Conservation (phyloP, 2,329 filamentous ascomycete genomes). For the Neoscytalidium dimidiatum region DNA sequence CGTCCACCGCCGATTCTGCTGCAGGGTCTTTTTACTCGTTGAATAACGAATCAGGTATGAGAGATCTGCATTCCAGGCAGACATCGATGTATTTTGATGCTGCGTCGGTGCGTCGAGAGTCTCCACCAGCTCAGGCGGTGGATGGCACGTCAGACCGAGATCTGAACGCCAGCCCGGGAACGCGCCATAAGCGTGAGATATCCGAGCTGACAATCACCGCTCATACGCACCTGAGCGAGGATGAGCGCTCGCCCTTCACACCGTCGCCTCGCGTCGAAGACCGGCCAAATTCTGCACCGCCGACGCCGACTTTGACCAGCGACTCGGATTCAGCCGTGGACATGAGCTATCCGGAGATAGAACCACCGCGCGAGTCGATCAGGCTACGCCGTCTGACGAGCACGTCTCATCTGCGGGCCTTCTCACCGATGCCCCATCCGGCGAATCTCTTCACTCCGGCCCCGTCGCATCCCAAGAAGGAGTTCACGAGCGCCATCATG, state of each 20-base stretch:
- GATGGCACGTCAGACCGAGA: background rate
- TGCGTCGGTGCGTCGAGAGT: constrained; percentile 4
- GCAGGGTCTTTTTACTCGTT: constrained; percentile 41
- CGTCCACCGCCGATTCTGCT: constrained; percentile 39
- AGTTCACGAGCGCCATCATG: constrained; percentile 58
- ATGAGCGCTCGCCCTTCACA: constrained; percentile 16
- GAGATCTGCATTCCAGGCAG: background rate
- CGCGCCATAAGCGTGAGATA: constrained; percentile 35
- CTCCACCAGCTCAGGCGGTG: background rate
- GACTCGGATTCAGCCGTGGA: constrained; percentile 45
- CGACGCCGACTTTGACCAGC: constrained; percentile 47
- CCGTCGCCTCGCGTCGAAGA: constrained; percentile 23
- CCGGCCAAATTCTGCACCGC: constrained; percentile 37
- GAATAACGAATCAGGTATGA: constrained; percentile 20
- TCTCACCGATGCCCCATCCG: constrained; percentile 68
- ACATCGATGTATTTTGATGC: constrained; percentile 15
- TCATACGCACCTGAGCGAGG: constrained; percentile 22
- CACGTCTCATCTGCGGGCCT: constrained; percentile 55
- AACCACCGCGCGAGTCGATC: constrained; percentile 41
- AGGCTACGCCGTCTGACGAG: constrained; percentile 48
- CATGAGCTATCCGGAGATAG: constrained; percentile 39
- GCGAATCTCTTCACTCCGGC: constrained; percentile 65
- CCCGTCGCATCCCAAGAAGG: constrained; percentile 35
- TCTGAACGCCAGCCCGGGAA: constrained; percentile 7
- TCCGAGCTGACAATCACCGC: constrained; percentile 39